Percentiles rank a stretch among this genome's conserved stretches.
Conservation (phyloP, 148 eudicot genomes). For the Gaultheria prostrata region DNA sequence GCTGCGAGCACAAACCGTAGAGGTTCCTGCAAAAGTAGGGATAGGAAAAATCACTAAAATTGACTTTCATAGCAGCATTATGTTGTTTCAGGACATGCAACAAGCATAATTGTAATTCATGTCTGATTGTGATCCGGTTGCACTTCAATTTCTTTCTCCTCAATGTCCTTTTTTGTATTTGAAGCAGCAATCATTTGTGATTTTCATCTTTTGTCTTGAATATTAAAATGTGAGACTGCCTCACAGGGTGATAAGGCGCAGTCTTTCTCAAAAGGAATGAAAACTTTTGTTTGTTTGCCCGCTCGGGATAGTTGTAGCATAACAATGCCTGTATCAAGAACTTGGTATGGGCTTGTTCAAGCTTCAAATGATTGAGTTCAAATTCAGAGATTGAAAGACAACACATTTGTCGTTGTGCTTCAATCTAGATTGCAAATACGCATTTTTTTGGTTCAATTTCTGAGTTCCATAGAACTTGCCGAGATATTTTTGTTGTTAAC, state of each 20-base stretch:
- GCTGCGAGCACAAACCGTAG: constrained; percentile 76
- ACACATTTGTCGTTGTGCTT: neutral
- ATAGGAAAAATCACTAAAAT: neutral
- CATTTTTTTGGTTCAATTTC: neutral
- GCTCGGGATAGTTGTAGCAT: neutral
- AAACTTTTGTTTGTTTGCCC: neutral
- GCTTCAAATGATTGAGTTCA: neutral
- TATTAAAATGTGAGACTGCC: neutral
- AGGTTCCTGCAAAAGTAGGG: constrained; percentile 68
- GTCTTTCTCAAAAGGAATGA: neutral
- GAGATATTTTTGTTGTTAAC: neutral
- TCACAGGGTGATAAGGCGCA: neutral
- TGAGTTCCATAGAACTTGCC: too few species aligned
- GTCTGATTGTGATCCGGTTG: neutral
- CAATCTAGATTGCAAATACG: neutral
- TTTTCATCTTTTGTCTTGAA: neutral
- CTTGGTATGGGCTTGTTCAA: neutral
- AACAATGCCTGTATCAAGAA: neutral
- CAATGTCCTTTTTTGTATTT: neutral
- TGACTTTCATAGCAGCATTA: neutral
- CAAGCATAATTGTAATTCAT: neutral
- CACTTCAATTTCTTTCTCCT: neutral
- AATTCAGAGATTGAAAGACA: neutral
- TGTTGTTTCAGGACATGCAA: constrained; percentile 4
- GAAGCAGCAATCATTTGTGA: neutral